Percentiles rank a stretch among this genome's conserved stretches.
These are phyloP conservation scores for Lipomyces sp. DNA, from an alignment of 805 yeast genomes.

Conservation along the genomic window DNA sequence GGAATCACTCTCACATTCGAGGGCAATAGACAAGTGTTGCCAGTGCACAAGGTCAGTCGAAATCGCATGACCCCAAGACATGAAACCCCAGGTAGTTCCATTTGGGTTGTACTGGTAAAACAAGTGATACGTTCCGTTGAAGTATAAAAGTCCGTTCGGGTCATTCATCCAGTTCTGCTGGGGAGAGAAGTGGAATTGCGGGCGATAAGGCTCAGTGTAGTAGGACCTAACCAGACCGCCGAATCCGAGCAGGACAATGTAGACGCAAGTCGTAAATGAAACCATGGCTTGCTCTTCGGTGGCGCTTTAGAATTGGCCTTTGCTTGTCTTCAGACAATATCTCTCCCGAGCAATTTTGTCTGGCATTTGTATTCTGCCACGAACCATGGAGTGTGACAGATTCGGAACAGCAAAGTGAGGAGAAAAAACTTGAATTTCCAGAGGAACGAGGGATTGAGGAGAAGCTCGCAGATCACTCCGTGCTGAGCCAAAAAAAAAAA, in stretches of 20 bases:
- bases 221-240: conserved; percentile 1
- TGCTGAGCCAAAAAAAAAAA: too few relatives aligned
- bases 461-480: not conserved
- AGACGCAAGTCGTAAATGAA: not conserved
- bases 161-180: conserved; percentile 16
- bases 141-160: conserved; percentile 13
- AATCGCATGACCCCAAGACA: conserved; percentile 17
- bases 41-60: conserved; percentile 15
- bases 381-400: not conserved
- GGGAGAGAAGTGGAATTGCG: conserved; percentile 12
- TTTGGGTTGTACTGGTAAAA: conserved; percentile 14
- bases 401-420: not conserved
- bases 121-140: conserved; percentile 11
- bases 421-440: not conserved
- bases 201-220: conserved; percentile 9
- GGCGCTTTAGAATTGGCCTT: not conserved
- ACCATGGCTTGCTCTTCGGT: not conserved
- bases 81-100: conserved; percentile 10
- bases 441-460: not conserved
- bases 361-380: conserved; percentile 4
- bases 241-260: not conserved
- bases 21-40: conserved; percentile 7
- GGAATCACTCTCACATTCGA: conserved; percentile 4
- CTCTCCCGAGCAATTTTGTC: too few relatives aligned
- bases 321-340: not conserved